Evolutionary conservation across 2,329 filamentous ascomycete genomes (phyloP), one percentile per base, ranked within the genome.

Genomic region (Myrmaecium sp.): DNA sequence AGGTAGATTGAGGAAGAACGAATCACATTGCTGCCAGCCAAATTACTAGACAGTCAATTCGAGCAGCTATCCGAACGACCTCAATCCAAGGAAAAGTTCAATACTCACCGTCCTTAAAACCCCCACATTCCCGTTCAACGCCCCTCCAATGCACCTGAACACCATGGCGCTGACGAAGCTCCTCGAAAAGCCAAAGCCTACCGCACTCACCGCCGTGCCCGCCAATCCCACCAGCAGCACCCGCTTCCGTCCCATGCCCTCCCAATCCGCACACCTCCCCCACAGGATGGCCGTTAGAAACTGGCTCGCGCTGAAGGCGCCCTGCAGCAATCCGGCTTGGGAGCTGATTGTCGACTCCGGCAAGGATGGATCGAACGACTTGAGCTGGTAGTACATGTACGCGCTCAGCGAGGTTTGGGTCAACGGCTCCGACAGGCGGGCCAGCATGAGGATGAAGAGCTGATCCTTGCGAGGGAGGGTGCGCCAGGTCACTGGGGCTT

Each of bases 331-430:
- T 20, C 82, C 82, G 1, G 78, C 77, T 46, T 89, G 81, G 12
- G 65, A 62, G 0, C 82, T 69, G 36, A 92, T 83, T 2, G 66
- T 70, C 2, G 62, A 62, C 28, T 73, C 64, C 3, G 64, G 54
- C 12, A 64, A 47, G 13, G 52, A 59, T 3, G 60, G 60, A 14
- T 78, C 62, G 39, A 92, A 86, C 31, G 74, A 86, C 38, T 70
- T 72, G n/a, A 93, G 66, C 48, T 89, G 80, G 50, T 86, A 91
- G 53, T 81, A 91, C 60, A 91, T 72, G 51, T 91, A 91, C 2
- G 77, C 30, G 9, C 47, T 46, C 3, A 52, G 39, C 1, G 47
- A 51, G 1, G 78, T 83, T 43, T 89, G 78, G 0, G 80, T 77
- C 18, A 92, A 57, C 3, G 82, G 82, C 45, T 92, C 83, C 7